Evolutionary conservation across 108 stramenopile species (phyloP).

Genomic region (Schizochytrium sp.): DNA sequence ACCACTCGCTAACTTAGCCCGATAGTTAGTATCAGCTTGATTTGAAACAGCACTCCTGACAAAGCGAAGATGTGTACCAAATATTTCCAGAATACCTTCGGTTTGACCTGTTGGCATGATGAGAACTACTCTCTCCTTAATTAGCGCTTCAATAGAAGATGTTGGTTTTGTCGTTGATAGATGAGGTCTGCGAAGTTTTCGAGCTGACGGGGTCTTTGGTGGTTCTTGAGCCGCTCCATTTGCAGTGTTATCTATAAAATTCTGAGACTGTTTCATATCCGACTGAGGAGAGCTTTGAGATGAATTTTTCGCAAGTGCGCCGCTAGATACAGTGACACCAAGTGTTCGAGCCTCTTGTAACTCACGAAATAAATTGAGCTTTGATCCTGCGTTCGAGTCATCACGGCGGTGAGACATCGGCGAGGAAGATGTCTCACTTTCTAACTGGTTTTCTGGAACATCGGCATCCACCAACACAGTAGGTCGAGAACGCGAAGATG

Average conservation of each 20-base stretch:
- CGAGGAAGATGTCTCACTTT: background rate
- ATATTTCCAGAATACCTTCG: background rate
- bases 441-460: background rate
- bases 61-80: background rate
- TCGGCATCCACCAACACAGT: background rate
- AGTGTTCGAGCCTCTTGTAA: background rate
- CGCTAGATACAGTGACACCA: slow-evolving; percentile 31
- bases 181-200: no score
- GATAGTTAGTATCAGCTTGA: background rate
- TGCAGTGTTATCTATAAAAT: background rate
- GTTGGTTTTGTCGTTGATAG: no score
- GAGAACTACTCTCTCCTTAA: background rate
- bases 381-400: slow-evolving; percentile 5
- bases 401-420: background rate
- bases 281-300: background rate
- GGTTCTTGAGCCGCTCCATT: background rate
- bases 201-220: background rate
- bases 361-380: slow-evolving; percentile 48
- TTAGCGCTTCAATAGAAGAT: background rate
- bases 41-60: background rate
- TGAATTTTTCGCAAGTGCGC: background rate
- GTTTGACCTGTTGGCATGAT: background rate
- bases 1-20: background rate
- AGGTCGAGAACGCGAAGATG: slow-evolving; percentile 8
- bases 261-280: background rate